Conservation (phyloP, 73 alveolate species). For the Paramecium primaurelia region DNA sequence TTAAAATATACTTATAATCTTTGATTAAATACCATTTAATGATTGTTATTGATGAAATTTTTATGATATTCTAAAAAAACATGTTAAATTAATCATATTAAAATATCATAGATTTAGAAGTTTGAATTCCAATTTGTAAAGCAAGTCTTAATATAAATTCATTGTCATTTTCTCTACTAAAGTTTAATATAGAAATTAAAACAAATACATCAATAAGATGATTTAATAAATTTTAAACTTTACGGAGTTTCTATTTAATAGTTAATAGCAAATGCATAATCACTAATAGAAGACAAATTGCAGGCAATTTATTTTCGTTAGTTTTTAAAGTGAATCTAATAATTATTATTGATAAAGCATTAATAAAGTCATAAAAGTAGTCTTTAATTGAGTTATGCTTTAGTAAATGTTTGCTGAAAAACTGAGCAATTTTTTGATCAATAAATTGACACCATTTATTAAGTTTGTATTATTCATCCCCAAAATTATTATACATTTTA, state of each 20-base stretch:
- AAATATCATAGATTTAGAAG: constrained; percentile 6
- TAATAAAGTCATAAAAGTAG: neutral
- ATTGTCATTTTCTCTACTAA: constrained; percentile 8
- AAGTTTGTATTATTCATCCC: constrained; percentile 1
- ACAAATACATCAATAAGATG: neutral
- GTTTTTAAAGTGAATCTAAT: neutral
- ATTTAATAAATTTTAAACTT: neutral
- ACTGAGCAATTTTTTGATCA: neutral
- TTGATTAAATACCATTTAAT: neutral
- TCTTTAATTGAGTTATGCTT: neutral
- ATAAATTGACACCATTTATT: constrained; percentile 24
- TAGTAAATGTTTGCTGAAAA: neutral
- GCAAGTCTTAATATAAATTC: neutral
- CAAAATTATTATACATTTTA: neutral
- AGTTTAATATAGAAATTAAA: neutral
- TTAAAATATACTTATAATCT: neutral
- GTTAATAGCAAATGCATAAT: neutral
- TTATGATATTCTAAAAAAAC: neutral
- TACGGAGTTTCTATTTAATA: neutral
- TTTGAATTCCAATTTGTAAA: neutral
- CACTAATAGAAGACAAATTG: neutral
- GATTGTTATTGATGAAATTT: neutral
- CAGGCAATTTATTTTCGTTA: neutral
- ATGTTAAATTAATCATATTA: neutral
- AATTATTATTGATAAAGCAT: neutral